A percentile compares a stretch with the other conserved stretches of the same genome.
Conservation (phyloP, 345 rosid species). For the Aquilaria yunnanensis region DNA sequence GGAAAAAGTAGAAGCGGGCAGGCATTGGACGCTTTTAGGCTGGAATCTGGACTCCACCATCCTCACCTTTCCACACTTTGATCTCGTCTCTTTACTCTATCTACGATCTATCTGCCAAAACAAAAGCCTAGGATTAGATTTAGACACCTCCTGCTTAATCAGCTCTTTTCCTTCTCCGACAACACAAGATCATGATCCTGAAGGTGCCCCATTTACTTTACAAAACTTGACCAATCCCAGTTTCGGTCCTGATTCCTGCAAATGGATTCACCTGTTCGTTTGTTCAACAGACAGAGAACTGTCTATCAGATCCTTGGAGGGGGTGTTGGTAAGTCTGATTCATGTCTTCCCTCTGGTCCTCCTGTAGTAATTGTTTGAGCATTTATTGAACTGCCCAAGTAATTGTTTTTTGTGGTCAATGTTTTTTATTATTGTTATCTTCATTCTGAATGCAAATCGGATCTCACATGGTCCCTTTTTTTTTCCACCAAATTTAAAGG, state of each 20-base stretch:
- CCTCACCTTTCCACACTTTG: slow-evolving; percentile 11
- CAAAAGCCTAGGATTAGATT: neutral
- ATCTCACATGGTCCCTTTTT: neutral
- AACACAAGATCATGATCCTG: slow-evolving; percentile 9
- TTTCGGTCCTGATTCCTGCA: slow-evolving; percentile 18
- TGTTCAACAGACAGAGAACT: slow-evolving; percentile 61
- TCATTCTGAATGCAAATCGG: neutral
- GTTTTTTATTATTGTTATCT: neutral
- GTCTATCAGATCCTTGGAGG: slow-evolving; percentile 85
- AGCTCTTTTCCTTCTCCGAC: slow-evolving; percentile 3
- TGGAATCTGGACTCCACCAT: slow-evolving; percentile 35
- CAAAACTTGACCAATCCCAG: slow-evolving; percentile 36
- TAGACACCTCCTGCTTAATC: slow-evolving; percentile 2
- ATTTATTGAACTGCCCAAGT: no score
- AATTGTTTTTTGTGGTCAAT: no score
- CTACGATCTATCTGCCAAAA: no score
- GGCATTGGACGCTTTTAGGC: slow-evolving; percentile 48
- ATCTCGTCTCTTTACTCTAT: no score
- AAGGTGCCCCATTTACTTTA: slow-evolving; percentile 8
- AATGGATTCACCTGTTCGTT: slow-evolving; percentile 58
- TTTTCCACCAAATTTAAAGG: no score
- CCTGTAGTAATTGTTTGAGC: neutral
- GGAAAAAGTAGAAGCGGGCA: slow-evolving; percentile 16
- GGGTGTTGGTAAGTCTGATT: slow-evolving; percentile 48
- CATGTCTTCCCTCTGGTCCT: neutral